Conservation (phyloP, 352 stramenopile genomes). For the Phytophthora quininea region DNA sequence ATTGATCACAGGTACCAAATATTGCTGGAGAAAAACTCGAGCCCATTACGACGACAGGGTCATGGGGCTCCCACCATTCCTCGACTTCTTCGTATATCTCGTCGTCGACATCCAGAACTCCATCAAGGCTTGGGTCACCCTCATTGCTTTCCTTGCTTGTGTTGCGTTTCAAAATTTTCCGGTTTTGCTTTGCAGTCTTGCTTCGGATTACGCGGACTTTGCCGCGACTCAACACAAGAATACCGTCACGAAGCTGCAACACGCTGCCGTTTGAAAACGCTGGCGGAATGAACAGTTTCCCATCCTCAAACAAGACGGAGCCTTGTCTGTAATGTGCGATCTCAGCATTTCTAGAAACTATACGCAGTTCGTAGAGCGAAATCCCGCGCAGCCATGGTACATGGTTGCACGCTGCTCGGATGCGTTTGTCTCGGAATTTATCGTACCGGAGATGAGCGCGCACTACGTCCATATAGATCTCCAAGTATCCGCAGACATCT, state of each 20-base stretch:
- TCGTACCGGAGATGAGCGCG: slow-evolving; percentile 59
- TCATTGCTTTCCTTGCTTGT: slow-evolving; percentile 4
- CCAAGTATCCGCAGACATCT: slow-evolving; percentile 64
- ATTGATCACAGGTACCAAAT: slow-evolving; percentile 15
- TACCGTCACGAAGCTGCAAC: slow-evolving; percentile 27
- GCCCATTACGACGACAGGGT: slow-evolving; percentile 37
- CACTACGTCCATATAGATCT: slow-evolving; percentile 74
- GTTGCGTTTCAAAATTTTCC: slow-evolving; percentile 3
- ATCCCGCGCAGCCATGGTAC: slow-evolving; percentile 50
- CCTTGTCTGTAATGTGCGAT: slow-evolving; percentile 43
- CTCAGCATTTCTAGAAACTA: slow-evolving; percentile 53
- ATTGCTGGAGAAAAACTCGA: slow-evolving; percentile 23
- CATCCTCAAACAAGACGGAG: slow-evolving; percentile 53
- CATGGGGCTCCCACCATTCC: slow-evolving; percentile 40
- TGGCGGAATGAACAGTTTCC: slow-evolving; percentile 28
- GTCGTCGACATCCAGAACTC: slow-evolving; percentile 14
- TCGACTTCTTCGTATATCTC: slow-evolving; percentile 6
- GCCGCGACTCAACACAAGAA: slow-evolving; percentile 40
- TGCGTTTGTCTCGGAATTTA: slow-evolving; percentile 48
- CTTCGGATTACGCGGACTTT: slow-evolving; percentile 30
- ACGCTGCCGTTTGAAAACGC: slow-evolving; percentile 8
- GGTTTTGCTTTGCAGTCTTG: slow-evolving; percentile 4
- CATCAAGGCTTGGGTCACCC: slow-evolving; percentile 7
- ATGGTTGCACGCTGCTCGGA: slow-evolving; percentile 45
- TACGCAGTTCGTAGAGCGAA: slow-evolving; percentile 63